A percentile compares a stretch with the other conserved stretches of the same genome.
These are phyloP conservation scores for Scleroderma bovista DNA, from an alignment of 768 basidiomycete species.

Conservation along the genomic window DNA sequence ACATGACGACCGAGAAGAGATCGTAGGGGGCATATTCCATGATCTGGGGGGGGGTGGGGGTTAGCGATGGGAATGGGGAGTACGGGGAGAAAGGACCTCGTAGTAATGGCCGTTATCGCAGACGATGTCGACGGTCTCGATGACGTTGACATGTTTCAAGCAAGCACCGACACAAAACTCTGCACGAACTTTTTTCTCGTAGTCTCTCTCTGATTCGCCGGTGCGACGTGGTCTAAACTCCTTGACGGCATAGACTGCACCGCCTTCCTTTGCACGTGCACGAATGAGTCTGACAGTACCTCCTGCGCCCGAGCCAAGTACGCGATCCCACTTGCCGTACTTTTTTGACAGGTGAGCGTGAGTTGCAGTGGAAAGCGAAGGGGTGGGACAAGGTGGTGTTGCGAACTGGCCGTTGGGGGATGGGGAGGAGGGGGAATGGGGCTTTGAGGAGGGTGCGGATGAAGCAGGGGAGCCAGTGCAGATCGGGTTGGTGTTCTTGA, in stretches of 20 bases:
- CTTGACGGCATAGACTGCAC: constrained; percentile 90
- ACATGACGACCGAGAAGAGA: constrained; percentile 99
- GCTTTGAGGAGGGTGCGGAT: constrained; percentile 29
- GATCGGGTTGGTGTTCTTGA: constrained; percentile 2
- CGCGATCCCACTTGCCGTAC: constrained; percentile 97
- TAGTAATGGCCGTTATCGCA: constrained; percentile 97
- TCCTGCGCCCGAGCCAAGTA: constrained; percentile 95
- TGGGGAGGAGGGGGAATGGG: constrained; percentile 23
- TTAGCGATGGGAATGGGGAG: constrained; percentile 2
- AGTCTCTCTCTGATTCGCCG: constrained; percentile 93
- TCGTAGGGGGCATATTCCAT: constrained; percentile 99
- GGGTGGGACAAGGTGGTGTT: constrained; percentile 32
- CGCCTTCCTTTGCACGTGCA: constrained; percentile 73
- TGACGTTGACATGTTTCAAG: constrained; percentile 92
- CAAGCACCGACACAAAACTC: constrained; percentile 97
- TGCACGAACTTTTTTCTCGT: constrained; percentile 99
- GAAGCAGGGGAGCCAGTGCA: constrained; percentile 9
- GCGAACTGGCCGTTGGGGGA: constrained; percentile 19
- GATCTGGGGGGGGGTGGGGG: constrained; percentile 48
- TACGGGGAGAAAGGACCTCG: constrained; percentile 56
- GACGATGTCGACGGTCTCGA: constrained; percentile 97
- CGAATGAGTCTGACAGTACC: constrained; percentile 97
- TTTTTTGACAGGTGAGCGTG: constrained; percentile 95
- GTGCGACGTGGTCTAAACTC: constrained; percentile 88
- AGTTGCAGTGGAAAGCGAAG: constrained; percentile 74